phyloP scores from a whole-genome alignment of 106 monocot species.

The Amphibolis antarctica region DNA sequence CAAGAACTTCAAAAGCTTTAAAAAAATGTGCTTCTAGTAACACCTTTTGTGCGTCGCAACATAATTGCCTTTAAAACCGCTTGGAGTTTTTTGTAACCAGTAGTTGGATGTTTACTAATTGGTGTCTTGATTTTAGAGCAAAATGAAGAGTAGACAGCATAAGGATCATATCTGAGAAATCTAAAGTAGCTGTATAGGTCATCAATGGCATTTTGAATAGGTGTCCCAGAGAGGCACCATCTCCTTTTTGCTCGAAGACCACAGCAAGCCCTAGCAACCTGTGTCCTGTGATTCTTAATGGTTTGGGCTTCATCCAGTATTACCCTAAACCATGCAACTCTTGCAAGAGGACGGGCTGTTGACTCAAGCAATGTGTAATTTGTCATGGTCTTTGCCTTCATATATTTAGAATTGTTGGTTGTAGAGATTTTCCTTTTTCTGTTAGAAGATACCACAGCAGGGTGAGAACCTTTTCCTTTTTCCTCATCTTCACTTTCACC shows the following conservation, averaged over 20 bases:
- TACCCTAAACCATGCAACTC: conserved; percentile 85
- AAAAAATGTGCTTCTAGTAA: neutral
- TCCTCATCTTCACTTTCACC: conserved; percentile 60
- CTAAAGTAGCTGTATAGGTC: conserved; percentile 96
- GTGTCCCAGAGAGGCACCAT: conserved; percentile 95
- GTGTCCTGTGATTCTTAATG: conserved; percentile 89
- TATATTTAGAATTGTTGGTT: neutral
- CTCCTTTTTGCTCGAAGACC: conserved; percentile 91
- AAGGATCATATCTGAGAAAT: conserved; percentile 89
- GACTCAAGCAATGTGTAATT: conserved; percentile 27
- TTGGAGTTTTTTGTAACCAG: conserved; percentile 86
- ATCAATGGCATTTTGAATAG: conserved; percentile 94
- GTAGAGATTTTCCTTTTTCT: conserved; percentile 51
- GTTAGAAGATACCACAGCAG: conserved; percentile 1
- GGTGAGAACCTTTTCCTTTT: conserved; percentile 16
- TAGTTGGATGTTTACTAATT: conserved; percentile 51
- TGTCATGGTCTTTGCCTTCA: neutral
- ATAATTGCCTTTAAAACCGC: conserved; percentile 77
- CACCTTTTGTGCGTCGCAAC: conserved; percentile 95
- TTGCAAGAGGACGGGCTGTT: conserved; percentile 65
- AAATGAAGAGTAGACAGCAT: conserved; percentile 60
- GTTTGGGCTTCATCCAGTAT: conserved; percentile 95
- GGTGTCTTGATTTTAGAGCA: conserved; percentile 58
- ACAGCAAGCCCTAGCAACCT: conserved; percentile 92
- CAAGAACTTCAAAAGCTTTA: neutral